Conservation (phyloP, 164 flowering plant genomes). For the Tinospora cordifolia region DNA sequence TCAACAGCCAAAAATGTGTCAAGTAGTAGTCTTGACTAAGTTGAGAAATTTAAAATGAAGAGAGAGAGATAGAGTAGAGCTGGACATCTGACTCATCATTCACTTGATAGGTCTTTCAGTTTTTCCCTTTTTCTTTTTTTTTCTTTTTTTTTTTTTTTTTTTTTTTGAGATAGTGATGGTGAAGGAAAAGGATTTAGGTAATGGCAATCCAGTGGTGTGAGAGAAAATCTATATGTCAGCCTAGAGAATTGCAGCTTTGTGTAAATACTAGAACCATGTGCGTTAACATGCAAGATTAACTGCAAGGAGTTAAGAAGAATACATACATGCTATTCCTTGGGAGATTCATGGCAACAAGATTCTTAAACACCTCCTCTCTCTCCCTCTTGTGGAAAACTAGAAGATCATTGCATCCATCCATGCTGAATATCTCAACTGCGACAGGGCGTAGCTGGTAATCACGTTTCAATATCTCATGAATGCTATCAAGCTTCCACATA, state of each 20-base stretch:
- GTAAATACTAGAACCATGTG: background rate
- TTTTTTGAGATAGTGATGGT: too few species aligned
- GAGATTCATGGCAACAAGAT: constrained; percentile 92
- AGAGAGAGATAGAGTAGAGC: background rate
- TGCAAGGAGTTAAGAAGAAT: constrained; percentile 2
- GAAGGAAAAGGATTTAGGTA: background rate
- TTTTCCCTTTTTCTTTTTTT: too few species aligned
- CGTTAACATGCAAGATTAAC: background rate
- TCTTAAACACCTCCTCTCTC: constrained; percentile 94
- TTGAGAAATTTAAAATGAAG: background rate
- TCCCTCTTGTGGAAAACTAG: constrained; percentile 97
- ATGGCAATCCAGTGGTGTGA: background rate
- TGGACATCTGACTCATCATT: too few species aligned
- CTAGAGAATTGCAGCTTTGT: background rate
- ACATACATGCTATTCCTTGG: constrained; percentile 96
- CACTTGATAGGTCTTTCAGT: too few species aligned
- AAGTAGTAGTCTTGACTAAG: too few species aligned
- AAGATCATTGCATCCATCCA: constrained; percentile 99
- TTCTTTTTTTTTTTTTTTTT: too few species aligned
- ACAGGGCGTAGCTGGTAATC: constrained; percentile 99
- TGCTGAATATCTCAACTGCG: constrained; percentile 96
- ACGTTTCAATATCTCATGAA: constrained; percentile 94
- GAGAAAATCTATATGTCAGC: background rate
- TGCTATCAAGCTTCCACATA: constrained; percentile 96
- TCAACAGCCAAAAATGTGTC: background rate